Evolutionary conservation across 148 eudicot genomes (phyloP).

Genomic region (Camellia sinensis): DNA sequence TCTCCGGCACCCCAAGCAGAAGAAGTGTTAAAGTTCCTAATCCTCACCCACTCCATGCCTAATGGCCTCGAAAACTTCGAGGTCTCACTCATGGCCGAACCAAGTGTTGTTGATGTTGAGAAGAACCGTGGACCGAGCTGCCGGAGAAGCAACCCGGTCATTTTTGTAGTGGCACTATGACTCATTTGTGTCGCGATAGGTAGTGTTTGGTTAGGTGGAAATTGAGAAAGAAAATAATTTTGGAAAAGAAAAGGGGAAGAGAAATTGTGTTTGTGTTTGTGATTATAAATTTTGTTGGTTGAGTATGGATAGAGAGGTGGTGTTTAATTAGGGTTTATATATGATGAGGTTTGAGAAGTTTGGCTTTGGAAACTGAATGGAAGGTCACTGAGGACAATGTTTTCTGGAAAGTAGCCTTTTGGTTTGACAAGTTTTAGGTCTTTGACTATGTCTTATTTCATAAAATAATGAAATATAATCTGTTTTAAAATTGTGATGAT

Average conservation of each 20-base stretch:
- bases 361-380: not conserved
- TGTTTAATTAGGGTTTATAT: not conserved
- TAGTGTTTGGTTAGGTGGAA: not conserved
- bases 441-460: too few relatives aligned
- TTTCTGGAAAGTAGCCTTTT: too few relatives aligned
- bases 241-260: not conserved
- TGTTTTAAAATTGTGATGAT: too few relatives aligned
- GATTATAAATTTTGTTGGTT: not conserved
- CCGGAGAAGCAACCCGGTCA: constrained; percentile 13
- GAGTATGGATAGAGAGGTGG: not conserved
- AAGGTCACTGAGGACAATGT: not conserved
- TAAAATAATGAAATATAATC: too few relatives aligned
- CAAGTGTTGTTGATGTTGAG: not conserved
- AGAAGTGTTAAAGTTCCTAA: constrained; percentile 13
- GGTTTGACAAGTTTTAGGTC: too few relatives aligned
- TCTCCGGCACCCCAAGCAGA: constrained; percentile 27
- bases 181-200: not conserved
- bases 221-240: not conserved
- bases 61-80: not conserved
- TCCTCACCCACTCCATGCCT: constrained; percentile 12
- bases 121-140: constrained; percentile 12
- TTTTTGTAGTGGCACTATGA: constrained; percentile 9
- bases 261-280: not conserved
- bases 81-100: not conserved
- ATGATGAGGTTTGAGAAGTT: not conserved